phyloP scores from a whole-genome alignment of 805 yeast genomes.

The Sugiyamaella lignohabitans region DNA sequence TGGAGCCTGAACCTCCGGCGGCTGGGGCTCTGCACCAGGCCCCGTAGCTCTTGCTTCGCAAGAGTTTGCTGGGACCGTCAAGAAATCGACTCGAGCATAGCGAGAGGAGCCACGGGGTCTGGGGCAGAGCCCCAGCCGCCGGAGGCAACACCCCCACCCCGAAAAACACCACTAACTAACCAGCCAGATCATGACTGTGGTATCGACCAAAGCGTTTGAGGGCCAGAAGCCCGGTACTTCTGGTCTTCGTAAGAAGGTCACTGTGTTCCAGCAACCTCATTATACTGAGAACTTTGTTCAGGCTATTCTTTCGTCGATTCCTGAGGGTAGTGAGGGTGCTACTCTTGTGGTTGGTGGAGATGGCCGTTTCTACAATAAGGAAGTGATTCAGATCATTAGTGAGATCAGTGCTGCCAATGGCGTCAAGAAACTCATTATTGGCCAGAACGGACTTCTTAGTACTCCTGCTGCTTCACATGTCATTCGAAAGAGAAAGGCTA shows the following conservation, averaged over 20 bases:
- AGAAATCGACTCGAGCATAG: too few relatives aligned
- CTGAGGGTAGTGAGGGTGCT: conserved; percentile 74
- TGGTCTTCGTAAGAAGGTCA: conserved; percentile 88
- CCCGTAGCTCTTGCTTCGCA: too few relatives aligned
- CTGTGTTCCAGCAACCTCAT: conserved; percentile 67
- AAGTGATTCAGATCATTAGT: conserved; percentile 74
- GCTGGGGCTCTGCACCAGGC: too few relatives aligned
- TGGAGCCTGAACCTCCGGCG: too few relatives aligned
- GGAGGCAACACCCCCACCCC: too few relatives aligned
- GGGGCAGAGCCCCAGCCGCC: too few relatives aligned
- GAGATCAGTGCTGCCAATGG: conserved; percentile 88
- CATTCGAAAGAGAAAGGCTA: conserved; percentile 61
- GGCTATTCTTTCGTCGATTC: conserved; percentile 76
- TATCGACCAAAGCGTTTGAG: conserved; percentile 40
- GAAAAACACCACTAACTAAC: too few relatives aligned
- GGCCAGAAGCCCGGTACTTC: conserved; percentile 99
- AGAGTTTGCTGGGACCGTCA: too few relatives aligned
- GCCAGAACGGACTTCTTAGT: conserved; percentile 80
- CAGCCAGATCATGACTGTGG: not conserved
- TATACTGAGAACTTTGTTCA: conserved; percentile 95
- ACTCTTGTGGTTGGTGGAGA: conserved; percentile 93
- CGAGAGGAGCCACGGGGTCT: too few relatives aligned
- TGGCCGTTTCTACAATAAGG: conserved; percentile 85
- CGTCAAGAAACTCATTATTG: conserved; percentile 75
- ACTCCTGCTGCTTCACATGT: conserved; percentile 97